Conservation (phyloP, 176 grass and related monocot genomes). For the Musa beccarii region DNA sequence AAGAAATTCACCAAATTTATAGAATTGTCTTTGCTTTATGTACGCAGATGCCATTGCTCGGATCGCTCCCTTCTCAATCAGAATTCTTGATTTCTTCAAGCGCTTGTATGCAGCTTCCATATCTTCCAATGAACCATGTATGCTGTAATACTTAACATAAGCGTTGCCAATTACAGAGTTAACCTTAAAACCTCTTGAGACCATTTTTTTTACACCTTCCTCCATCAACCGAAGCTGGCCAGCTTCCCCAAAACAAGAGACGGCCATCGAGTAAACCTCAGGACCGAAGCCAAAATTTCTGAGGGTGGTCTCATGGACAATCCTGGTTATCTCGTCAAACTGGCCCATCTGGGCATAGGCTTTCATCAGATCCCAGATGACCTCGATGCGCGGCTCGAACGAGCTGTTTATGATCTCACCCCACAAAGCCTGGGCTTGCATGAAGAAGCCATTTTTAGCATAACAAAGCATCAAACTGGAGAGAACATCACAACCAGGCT, state of each 20-base stretch:
- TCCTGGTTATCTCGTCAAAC: conserved; percentile 42
- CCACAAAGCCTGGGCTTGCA: conserved; percentile 51
- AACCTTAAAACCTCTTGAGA: conserved; percentile 38
- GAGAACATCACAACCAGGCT: conserved; percentile 4
- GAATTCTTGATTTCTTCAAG: conserved; percentile 51
- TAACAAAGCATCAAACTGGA: conserved; percentile 46
- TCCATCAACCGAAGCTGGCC: conserved; percentile 64
- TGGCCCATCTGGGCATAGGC: conserved; percentile 43
- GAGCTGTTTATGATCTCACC: conserved; percentile 71
- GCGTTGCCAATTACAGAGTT: conserved; percentile 50
- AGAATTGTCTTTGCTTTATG: conserved; percentile 52
- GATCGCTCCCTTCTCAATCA: conserved; percentile 37
- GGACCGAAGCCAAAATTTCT: conserved; percentile 24
- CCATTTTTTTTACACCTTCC: conserved; percentile 47
- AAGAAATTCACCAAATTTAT: conserved; percentile 63
- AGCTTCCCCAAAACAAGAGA: conserved; percentile 53
- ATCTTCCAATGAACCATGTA: conserved; percentile 47
- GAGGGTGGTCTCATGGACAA: conserved; percentile 34
- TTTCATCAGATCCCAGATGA: conserved; percentile 37
- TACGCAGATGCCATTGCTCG: conserved; percentile 52
- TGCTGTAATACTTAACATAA: conserved; percentile 59
- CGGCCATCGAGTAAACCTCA: conserved; percentile 40
- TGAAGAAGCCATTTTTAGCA: conserved; percentile 57
- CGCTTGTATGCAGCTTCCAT: conserved; percentile 63
- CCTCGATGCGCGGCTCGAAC: conserved; percentile 25